Percentiles rank a stretch among this genome's conserved stretches.
These are phyloP conservation scores for Hansenula lynferdii DNA, from an alignment of 1,139 yeast genomes.

Conservation along the genomic window DNA sequence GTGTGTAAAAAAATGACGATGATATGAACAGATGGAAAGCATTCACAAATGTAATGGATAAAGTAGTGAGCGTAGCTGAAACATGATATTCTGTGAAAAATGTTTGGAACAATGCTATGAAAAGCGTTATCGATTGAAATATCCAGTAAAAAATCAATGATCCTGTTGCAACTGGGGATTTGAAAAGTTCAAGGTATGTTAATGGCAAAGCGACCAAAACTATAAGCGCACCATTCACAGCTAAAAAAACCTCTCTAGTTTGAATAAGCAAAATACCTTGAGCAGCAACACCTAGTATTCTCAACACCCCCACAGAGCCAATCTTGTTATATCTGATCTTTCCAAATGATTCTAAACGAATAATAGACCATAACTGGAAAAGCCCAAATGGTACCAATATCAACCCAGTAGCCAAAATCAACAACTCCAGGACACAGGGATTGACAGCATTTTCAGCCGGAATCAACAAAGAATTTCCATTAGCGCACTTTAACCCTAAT, in stretches of 20 bases:
- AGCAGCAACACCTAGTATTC: constrained; percentile 26
- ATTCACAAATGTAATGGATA: constrained; percentile 24
- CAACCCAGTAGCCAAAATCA: constrained; percentile 21
- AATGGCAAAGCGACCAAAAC: constrained; percentile 26
- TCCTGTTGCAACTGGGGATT: constrained; percentile 27
- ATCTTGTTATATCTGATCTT: constrained; percentile 26
- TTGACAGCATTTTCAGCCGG: constrained; percentile 45
- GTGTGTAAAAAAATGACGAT: constrained; percentile 35
- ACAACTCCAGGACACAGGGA: constrained; percentile 45
- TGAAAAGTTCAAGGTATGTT: constrained; percentile 25
- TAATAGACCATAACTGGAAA: constrained; percentile 24
- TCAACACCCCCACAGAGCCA: constrained; percentile 29
- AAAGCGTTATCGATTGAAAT: constrained; percentile 16
- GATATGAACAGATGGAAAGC: constrained; percentile 33
- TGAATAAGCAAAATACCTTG: constrained; percentile 25
- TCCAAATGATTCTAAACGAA: constrained; percentile 20
- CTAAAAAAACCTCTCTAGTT: constrained; percentile 7
- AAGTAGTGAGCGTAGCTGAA: constrained; percentile 18
- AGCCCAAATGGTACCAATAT: constrained; percentile 27
- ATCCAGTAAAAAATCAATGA: constrained; percentile 26
- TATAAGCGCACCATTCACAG: constrained; percentile 21
- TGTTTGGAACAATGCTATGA: constrained; percentile 24
- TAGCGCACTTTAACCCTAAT: constrained; percentile 2
- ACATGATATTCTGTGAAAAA: constrained; percentile 22
- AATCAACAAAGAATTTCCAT: constrained; percentile 9